Percentiles rank a stretch among this genome's conserved stretches.
These are phyloP conservation scores for Kwoniella mangroviensis DNA, from an alignment of 768 basidiomycete species.

Conservation along the genomic window DNA sequence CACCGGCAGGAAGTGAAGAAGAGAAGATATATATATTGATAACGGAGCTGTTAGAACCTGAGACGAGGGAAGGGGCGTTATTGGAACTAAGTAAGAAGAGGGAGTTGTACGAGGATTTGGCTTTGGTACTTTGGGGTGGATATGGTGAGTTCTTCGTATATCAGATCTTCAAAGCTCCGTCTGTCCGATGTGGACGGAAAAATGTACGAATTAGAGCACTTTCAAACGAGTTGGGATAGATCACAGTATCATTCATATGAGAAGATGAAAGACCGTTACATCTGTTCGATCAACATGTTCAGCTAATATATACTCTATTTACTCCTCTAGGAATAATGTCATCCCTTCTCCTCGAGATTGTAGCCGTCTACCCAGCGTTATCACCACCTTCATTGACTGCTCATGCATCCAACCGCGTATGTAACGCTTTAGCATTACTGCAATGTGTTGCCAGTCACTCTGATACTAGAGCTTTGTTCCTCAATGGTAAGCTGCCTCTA, in stretches of 20 bases:
- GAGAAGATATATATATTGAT: constrained; percentile 89
- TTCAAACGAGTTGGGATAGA: too few species aligned
- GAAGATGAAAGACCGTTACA: too few species aligned
- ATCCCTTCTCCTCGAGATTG: constrained; percentile 93
- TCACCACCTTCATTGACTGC: constrained; percentile 95
- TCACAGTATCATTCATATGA: too few species aligned
- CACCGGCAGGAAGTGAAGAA: constrained; percentile 63
- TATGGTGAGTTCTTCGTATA: constrained; percentile 68
- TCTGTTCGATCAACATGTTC: not conserved
- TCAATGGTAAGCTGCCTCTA: constrained; percentile 71
- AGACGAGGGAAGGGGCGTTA: constrained; percentile 83
- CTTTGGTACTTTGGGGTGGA: constrained; percentile 96
- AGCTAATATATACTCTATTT: not conserved
- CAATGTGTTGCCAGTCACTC: constrained; percentile 98
- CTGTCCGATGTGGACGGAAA: not conserved
- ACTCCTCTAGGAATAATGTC: constrained; percentile 84
- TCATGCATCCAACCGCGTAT: constrained; percentile 96
- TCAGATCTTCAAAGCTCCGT: not conserved
- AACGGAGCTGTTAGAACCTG: constrained; percentile 61
- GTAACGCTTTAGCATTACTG: constrained; percentile 94
- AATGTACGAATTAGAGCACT: not conserved
- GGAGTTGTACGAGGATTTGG: constrained; percentile 98
- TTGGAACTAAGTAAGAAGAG: constrained; percentile 97
- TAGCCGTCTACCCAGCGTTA: constrained; percentile 94
- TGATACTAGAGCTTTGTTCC: constrained; percentile 91